phyloP scores from a whole-genome alignment of 805 yeast species.

The Suhomyces xylopsoci region DNA sequence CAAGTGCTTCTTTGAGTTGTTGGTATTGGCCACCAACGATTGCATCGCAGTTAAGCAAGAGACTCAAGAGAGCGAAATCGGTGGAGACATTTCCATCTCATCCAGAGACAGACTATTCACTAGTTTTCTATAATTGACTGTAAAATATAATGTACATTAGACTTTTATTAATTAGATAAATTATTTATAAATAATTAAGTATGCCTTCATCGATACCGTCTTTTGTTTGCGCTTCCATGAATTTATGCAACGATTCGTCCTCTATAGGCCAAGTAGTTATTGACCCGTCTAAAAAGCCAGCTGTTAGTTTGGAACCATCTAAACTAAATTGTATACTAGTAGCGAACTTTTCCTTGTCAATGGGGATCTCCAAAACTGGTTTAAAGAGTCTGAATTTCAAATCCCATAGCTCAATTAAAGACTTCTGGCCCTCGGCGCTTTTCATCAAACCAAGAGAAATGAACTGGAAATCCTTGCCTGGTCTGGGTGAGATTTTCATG shows the following conservation, averaged over 20 bases:
- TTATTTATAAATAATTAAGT: constrained; percentile 1
- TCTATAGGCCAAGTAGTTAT: constrained; percentile 5
- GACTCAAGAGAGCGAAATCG: constrained; percentile 32
- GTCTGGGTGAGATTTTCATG: constrained; percentile 16
- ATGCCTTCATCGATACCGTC: constrained; percentile 7
- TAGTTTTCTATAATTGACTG: constrained; percentile 14
- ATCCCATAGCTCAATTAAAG: constrained; percentile 31
- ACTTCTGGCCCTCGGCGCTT: neutral
- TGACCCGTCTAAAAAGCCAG: constrained; percentile 23
- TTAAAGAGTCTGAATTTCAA: constrained; percentile 15
- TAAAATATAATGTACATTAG: neutral
- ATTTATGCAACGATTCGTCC: constrained; percentile 1
- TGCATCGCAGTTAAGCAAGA: constrained; percentile 63
- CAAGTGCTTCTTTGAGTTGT: constrained; percentile 73
- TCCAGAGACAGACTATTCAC: constrained; percentile 40
- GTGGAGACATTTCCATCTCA: constrained; percentile 55
- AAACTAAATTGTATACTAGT: constrained; percentile 13
- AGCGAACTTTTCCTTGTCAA: constrained; percentile 1
- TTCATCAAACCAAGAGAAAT: constrained; percentile 21
- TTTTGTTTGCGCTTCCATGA: neutral
- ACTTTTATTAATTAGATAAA: neutral
- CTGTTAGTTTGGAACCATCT: constrained; percentile 16
- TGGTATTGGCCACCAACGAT: constrained; percentile 77
- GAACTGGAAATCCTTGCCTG: constrained; percentile 20
- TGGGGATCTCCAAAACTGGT: constrained; percentile 16